These are phyloP conservation scores for Didymella lethalis DNA, from an alignment of 2,329 filamentous ascomycete species.

Conservation along the genomic window DNA sequence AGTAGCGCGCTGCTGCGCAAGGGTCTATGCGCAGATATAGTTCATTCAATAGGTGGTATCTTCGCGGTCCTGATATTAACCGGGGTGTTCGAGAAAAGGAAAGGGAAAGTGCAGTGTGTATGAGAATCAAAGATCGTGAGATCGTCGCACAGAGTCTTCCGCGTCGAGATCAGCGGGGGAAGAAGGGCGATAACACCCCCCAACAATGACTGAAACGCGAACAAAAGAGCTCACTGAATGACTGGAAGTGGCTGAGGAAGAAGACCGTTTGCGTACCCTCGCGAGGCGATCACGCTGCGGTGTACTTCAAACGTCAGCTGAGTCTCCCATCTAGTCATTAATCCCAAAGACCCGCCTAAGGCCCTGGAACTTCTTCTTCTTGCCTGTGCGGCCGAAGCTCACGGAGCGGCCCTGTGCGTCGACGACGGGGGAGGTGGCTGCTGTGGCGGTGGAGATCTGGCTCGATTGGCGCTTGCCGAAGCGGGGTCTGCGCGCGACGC, in stretches of 20 bases:
- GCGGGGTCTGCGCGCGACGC: constrained; percentile 33
- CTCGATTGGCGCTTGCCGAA: constrained; percentile 37
- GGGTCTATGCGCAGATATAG: constrained; percentile 11
- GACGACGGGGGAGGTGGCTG: constrained; percentile 29
- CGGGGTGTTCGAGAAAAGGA: neutral
- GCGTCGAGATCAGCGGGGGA: neutral
- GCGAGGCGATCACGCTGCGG: constrained; percentile 4
- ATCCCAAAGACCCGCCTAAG: constrained; percentile 72
- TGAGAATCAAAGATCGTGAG: constrained; percentile 2
- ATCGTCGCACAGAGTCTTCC: constrained; percentile 2
- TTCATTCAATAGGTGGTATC: constrained; percentile 17
- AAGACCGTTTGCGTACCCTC: constrained; percentile 12
- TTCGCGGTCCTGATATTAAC: neutral
- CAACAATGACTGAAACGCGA: constrained; percentile 13
- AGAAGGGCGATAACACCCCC: constrained; percentile 16
- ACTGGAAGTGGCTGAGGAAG: constrained; percentile 9
- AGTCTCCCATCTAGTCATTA: constrained; percentile 55
- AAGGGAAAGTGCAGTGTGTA: constrained; percentile 13
- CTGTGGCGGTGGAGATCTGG: constrained; percentile 25
- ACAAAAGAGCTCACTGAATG: constrained; percentile 13
- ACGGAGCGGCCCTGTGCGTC: constrained; percentile 30
- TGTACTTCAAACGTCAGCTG: constrained; percentile 25
- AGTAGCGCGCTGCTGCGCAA: constrained; percentile 13
- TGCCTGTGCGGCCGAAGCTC: constrained; percentile 46
- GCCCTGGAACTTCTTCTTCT: constrained; percentile 72